These are phyloP conservation scores for Phytophthora sp. DNA, from an alignment of 352 stramenopile species.

Conservation along the genomic window DNA sequence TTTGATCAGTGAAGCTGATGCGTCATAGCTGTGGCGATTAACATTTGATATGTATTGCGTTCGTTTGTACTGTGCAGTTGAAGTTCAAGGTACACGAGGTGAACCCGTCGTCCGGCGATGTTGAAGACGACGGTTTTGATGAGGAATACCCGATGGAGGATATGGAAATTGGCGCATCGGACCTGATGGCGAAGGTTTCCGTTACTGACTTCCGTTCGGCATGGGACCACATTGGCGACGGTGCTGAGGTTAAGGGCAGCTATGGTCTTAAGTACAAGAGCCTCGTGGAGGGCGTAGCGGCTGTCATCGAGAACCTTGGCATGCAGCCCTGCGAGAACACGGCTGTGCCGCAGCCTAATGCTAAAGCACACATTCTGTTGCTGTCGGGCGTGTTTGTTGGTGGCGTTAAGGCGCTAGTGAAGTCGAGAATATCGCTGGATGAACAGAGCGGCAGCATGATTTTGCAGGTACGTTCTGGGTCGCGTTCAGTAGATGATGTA, in stretches of 20 bases:
- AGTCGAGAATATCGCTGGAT: constrained; percentile 95
- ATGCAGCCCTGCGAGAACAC: constrained; percentile 98
- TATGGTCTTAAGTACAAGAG: constrained; percentile 97
- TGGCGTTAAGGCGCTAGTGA: constrained; percentile 94
- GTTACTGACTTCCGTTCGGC: constrained; percentile 96
- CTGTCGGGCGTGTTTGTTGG: constrained; percentile 97
- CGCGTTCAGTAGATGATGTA: background rate
- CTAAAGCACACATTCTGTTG: constrained; percentile 96
- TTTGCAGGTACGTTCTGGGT: constrained; percentile 72
- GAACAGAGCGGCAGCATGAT: constrained; percentile 90
- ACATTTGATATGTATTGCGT: too few relatives aligned
- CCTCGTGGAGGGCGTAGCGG: constrained; percentile 94
- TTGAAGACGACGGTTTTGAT: constrained; percentile 92
- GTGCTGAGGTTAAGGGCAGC: constrained; percentile 96
- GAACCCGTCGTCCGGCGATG: constrained; percentile 94
- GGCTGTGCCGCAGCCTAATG: constrained; percentile 80
- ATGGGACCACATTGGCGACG: constrained; percentile 96
- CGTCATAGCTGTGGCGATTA: constrained; percentile 3
- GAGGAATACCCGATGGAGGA: constrained; percentile 99
- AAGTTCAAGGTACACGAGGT: constrained; percentile 96
- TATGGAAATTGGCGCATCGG: constrained; percentile 93
- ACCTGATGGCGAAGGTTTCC: constrained; percentile 98
- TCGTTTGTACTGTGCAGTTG: constrained; percentile 55
- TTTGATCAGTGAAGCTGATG: constrained; percentile 8
- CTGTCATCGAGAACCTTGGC: constrained; percentile 96